A percentile compares a stretch with the other conserved stretches of the same genome.
These are phyloP conservation scores for Saksenaea vasiformis DNA, from an alignment of 371 early-diverging fungal genomes.

Conservation along the genomic window DNA sequence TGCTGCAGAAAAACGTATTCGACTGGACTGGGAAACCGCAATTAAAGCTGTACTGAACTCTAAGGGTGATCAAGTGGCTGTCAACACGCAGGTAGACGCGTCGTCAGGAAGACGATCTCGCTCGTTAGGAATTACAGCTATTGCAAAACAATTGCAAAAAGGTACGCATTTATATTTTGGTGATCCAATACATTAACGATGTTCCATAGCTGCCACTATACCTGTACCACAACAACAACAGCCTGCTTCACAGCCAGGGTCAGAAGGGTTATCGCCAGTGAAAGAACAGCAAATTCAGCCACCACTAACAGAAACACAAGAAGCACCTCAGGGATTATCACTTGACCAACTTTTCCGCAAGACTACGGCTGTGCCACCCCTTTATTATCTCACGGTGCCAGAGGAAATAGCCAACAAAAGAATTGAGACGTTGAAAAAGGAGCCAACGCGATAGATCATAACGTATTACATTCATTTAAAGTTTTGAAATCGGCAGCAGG, in stretches of 20 bases:
- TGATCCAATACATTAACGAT: not conserved
- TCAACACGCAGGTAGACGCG: not conserved
- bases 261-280: not conserved
- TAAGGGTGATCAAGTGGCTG: not conserved
- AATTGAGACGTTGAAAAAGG: conserved; percentile 24
- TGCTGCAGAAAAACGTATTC: conserved; percentile 49
- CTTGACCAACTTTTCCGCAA: conserved; percentile 56
- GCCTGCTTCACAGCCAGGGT: not conserved
- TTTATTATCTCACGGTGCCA: conserved; percentile 56
- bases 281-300: not conserved
- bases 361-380: conserved; percentile 47
- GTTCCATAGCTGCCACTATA: conserved; percentile 13
- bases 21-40: conserved; percentile 40
- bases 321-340: conserved; percentile 13
- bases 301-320: not conserved
- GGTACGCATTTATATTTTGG: conserved; percentile 17
- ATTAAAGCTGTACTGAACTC: conserved; percentile 17
- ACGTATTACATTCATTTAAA: not conserved
- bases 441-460: conserved; percentile 4
- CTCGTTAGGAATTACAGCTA: conserved; percentile 37
- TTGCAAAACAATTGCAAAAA: conserved; percentile 44
- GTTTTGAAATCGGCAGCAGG: not conserved
- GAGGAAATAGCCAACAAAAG: conserved; percentile 40
- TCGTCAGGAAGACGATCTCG: conserved; percentile 21
- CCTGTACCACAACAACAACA: conserved; percentile 8